phyloP scores from a whole-genome alignment of 2,329 filamentous ascomycete genomes.

The Arthroderma sp. region DNA sequence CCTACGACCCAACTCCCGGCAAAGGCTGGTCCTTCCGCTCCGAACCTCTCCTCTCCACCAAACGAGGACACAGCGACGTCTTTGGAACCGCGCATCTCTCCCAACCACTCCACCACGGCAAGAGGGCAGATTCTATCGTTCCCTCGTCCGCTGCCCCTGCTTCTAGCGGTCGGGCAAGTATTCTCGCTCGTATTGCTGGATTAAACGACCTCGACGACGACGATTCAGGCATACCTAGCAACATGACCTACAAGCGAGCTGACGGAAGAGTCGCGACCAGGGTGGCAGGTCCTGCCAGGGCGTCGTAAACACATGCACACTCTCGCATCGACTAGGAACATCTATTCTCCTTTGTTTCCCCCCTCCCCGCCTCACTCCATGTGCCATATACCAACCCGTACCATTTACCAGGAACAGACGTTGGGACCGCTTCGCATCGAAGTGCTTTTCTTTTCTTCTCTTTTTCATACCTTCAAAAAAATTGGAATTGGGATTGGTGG shows the following conservation, averaged over 20 bases:
- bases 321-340: background rate
- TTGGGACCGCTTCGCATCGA: background rate
- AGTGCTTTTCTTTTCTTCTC: background rate
- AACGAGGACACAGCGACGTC: constrained; percentile 29
- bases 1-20: constrained; percentile 14
- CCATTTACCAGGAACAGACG: background rate
- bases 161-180: background rate
- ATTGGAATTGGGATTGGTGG: background rate
- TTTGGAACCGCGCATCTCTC: constrained; percentile 27
- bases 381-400: background rate
- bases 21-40: constrained; percentile 26
- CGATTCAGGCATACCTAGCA: background rate
- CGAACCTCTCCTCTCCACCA: constrained; percentile 18
- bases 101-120: constrained; percentile 33
- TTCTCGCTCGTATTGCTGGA: background rate
- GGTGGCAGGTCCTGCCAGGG: background rate
- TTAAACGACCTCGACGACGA: background rate
- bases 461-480: background rate
- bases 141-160: constrained; percentile 12
- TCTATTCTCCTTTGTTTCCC: background rate
- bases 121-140: constrained; percentile 29
- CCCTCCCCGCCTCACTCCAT: background rate
- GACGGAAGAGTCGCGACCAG: constrained; percentile 8
- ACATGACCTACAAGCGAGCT: constrained; percentile 9
- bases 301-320: background rate